Evolutionary conservation across 2,329 filamentous ascomycete species (phyloP).

Genomic region (Aureobasidium sp.): DNA sequence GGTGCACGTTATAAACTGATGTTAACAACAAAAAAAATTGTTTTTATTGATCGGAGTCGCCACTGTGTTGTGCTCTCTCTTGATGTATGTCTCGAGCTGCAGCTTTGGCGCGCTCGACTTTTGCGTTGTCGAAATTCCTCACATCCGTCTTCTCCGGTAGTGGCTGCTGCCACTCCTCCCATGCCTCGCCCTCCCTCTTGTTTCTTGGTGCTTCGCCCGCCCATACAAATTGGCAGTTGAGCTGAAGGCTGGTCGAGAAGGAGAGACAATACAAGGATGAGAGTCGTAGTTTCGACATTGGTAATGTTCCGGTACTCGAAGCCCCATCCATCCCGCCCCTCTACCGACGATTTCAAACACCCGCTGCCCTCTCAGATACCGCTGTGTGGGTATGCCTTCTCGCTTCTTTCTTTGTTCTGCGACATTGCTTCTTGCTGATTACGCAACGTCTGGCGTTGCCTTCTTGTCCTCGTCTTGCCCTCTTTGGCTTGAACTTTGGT

Average conservation of each 20-base stretch:
- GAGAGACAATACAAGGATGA: conserved; percentile 16
- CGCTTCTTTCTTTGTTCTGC: conserved; percentile 28
- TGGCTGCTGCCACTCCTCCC: conserved; percentile 15
- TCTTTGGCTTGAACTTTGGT: conserved; percentile 23
- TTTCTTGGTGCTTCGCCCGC: conserved; percentile 4
- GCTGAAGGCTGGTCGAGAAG: conserved; percentile 21
- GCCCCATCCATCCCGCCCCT: conserved; percentile 40
- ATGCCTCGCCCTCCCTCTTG: conserved; percentile 15
- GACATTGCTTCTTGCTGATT: conserved; percentile 20
- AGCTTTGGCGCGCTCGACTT: conserved; percentile 20
- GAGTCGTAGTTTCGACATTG: conserved; percentile 14
- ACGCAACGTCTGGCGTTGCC: not conserved
- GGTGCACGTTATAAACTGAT: conserved; percentile 30
- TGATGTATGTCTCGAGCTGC: conserved; percentile 16
- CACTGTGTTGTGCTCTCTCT: conserved; percentile 31
- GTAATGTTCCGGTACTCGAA: conserved; percentile 25
- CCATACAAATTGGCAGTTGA: conserved; percentile 16
- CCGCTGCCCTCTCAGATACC: conserved; percentile 31
- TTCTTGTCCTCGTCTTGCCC: conserved; percentile 21
- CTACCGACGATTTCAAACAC: conserved; percentile 28
- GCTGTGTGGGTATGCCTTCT: conserved; percentile 25
- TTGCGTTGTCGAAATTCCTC: conserved; percentile 21
- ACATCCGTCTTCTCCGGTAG: conserved; percentile 18
- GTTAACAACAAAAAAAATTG: conserved; percentile 12
- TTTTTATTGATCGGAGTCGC: conserved; percentile 26